These are phyloP conservation scores for Carex parvula DNA, from an alignment of 176 grass and related monocot species.

Conservation along the genomic window DNA sequence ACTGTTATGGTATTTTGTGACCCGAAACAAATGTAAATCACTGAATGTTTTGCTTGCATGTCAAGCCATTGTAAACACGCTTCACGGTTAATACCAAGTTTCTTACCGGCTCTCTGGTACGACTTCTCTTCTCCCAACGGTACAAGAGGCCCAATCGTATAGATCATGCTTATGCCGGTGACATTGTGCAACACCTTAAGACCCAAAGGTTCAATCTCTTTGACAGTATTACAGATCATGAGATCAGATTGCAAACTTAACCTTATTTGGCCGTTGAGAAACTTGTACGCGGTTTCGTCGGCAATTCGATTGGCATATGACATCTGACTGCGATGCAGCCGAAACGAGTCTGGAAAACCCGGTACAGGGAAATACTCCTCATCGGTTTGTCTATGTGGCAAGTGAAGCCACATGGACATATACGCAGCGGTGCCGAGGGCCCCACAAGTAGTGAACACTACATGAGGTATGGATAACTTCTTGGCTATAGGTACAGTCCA, in stretches of 20 bases:
- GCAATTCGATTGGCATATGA: neutral
- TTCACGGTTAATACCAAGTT: neutral
- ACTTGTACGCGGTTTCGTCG: constrained; percentile 7
- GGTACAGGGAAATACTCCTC: constrained; percentile 23
- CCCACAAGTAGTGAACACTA: constrained; percentile 33
- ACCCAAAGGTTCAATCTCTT: constrained; percentile 13
- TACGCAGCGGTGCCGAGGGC: constrained; percentile 29
- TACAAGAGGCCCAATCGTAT: constrained; percentile 35
- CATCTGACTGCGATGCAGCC: constrained; percentile 16
- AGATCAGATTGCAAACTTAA: neutral
- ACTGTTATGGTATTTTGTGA: constrained; percentile 39
- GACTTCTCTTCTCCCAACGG: neutral
- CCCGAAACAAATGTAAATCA: constrained; percentile 46
- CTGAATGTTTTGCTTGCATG: constrained; percentile 29
- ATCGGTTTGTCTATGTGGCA: constrained; percentile 24
- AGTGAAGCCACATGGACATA: constrained; percentile 34
- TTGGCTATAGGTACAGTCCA: constrained; percentile 36
- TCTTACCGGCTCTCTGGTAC: neutral
- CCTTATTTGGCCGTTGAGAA: neutral
- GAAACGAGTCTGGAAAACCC: constrained; percentile 10
- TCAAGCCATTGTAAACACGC: constrained; percentile 29
- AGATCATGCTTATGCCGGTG: constrained; percentile 18
- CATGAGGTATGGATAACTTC: constrained; percentile 32
- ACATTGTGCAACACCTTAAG: constrained; percentile 6
- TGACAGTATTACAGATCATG: constrained; percentile 24